Conservation (phyloP, 192 early-diverging fungal genomes). For the Podila minutissima region DNA sequence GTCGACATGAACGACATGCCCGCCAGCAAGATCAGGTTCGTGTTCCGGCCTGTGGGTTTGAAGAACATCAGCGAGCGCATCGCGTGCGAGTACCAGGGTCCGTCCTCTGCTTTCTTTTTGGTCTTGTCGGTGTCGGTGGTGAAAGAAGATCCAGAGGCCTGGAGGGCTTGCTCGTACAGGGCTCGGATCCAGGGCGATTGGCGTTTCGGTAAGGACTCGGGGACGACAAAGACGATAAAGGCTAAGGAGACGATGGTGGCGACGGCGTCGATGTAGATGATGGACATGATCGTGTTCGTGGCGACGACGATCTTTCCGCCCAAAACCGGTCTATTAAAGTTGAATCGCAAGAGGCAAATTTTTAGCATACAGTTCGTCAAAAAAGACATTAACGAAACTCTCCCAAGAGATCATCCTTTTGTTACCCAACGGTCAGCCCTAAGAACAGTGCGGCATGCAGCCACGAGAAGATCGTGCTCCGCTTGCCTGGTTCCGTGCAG, state of each 20-base stretch:
- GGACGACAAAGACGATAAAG: conserved; percentile 14
- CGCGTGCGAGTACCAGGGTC: conserved; percentile 22
- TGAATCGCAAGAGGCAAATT: background rate
- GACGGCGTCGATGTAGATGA: conserved; percentile 16
- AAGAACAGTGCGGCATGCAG: conserved; percentile 29
- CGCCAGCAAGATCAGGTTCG: conserved; percentile 27
- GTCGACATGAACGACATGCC: conserved; percentile 32
- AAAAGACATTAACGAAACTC: background rate
- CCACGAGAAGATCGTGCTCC: conserved; percentile 30
- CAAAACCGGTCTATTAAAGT: background rate
- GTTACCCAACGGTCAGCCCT: conserved; percentile 29
- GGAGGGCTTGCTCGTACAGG: conserved; percentile 16
- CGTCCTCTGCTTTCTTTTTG: conserved; percentile 3
- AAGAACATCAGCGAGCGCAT: conserved; percentile 16
- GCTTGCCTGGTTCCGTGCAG: conserved; percentile 18
- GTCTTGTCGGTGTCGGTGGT: background rate
- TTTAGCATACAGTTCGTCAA: background rate
- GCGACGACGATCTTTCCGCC: conserved; percentile 5
- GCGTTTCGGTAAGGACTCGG: conserved; percentile 28
- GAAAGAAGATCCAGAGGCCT: background rate
- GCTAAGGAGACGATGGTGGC: background rate
- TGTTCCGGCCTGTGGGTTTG: conserved; percentile 24
- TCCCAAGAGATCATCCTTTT: background rate
- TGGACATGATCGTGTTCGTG: conserved; percentile 10
- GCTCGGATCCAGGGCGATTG: conserved; percentile 25